Conservation (phyloP, 768 basidiomycete species). For the Leccinum olivaceopallidum region DNA sequence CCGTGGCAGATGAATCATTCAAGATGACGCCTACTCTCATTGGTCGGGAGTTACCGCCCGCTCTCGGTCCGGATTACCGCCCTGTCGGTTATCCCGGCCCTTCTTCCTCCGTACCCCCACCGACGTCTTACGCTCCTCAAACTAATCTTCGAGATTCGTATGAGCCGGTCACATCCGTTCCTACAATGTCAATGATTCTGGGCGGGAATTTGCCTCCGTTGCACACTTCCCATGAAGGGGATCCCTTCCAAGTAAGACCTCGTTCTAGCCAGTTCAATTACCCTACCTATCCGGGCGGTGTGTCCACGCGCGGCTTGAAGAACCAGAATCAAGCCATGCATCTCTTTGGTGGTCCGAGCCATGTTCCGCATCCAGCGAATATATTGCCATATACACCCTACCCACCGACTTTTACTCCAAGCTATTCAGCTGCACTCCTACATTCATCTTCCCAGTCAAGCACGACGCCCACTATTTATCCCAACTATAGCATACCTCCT, state of each 20-base stretch:
- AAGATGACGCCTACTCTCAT: constrained; percentile 49
- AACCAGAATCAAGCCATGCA: constrained; percentile 21
- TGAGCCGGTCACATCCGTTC: constrained; percentile 29
- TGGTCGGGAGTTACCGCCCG: constrained; percentile 25
- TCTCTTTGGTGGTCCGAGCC: constrained; percentile 5
- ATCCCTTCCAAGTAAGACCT: constrained; percentile 48
- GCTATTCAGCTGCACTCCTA: constrained; percentile 20
- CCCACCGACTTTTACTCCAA: constrained; percentile 18
- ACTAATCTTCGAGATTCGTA: constrained; percentile 34
- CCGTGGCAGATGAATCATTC: constrained; percentile 73
- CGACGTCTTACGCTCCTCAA: constrained; percentile 18
- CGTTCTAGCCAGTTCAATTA: constrained; percentile 48
- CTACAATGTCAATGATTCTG: constrained; percentile 10
- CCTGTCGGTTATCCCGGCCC: constrained; percentile 15
- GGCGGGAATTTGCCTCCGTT: constrained; percentile 4
- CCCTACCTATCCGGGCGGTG: constrained; percentile 21
- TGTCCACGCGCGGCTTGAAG: constrained; percentile 8
- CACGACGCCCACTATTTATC: constrained; percentile 15
- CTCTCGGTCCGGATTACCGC: constrained; percentile 3
- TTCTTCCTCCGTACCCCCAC: constrained; percentile 32
- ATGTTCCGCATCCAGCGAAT: constrained; percentile 7
- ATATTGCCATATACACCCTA: constrained; percentile 13
- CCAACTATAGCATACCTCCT: constrained; percentile 11
- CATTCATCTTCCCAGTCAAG: constrained; percentile 14
- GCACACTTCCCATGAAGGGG: constrained; percentile 16